These are phyloP conservation scores for Entomortierella beljakovae DNA, from an alignment of 192 early-diverging fungal species.

Conservation along the genomic window DNA sequence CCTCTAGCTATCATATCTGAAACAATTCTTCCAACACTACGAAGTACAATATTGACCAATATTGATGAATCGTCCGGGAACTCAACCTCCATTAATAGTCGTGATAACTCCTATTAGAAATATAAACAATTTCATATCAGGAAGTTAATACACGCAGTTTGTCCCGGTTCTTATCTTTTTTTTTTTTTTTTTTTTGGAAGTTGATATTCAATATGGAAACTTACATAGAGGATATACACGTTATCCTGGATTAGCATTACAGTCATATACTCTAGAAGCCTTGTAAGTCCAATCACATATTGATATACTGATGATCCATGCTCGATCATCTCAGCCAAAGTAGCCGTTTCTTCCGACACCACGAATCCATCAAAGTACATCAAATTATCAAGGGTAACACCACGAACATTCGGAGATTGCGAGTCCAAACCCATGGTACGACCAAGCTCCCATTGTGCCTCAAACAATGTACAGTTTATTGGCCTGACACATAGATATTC, in stretches of 20 bases:
- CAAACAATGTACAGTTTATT: conserved; percentile 1
- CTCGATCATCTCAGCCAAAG: conserved; percentile 39
- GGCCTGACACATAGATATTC: conserved; percentile 11
- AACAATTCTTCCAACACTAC: conserved; percentile 42
- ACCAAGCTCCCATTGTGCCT: conserved; percentile 38
- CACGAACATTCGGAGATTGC: conserved; percentile 9
- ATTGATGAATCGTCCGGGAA: conserved; percentile 40
- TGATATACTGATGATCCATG: conserved; percentile 47
- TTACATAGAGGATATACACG: conserved; percentile 49
- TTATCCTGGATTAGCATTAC: conserved; percentile 53
- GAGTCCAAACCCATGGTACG: conserved; percentile 21
- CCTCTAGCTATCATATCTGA: conserved; percentile 48
- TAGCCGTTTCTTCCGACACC: conserved; percentile 46
- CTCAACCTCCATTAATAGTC: conserved; percentile 49
- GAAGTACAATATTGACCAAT: conserved; percentile 53
- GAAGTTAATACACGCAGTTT: no score
- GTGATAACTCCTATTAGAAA: conserved; percentile 54
- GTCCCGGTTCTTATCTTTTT: no score
- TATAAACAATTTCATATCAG: no score
- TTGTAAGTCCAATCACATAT: conserved; percentile 46
- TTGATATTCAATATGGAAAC: conserved; percentile 5
- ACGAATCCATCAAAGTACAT: conserved; percentile 50
- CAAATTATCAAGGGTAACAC: conserved; percentile 13
- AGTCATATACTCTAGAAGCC: conserved; percentile 50
- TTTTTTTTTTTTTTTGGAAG: no score